Base-by-base conservation (phyloP, 2,329 filamentous ascomycete genomes). In the Fusarium sp. region DNA sequence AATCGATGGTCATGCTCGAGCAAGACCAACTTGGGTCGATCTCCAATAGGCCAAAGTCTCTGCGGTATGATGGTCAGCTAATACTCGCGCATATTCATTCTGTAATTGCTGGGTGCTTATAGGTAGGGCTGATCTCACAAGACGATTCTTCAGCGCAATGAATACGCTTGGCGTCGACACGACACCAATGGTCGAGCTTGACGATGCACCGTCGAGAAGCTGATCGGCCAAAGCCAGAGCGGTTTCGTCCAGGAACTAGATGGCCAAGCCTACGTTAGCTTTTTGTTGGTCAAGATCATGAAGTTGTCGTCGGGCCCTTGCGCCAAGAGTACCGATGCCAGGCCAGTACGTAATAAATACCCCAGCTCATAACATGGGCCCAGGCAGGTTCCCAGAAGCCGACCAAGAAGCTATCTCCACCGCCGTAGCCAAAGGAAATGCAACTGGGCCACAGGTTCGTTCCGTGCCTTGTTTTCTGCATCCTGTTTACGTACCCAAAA, bases 101-200 rank as follows among this genome's bases (percentile, higher is more conserved):
- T n/a, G 34, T 17, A 17, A n/a, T 8, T 19, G 8, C 9, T 17
- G 17, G 17, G 15, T n/a, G 9, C 17, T 9, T 17, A n/a, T n/a
- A 11, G 6, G 11, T n/a, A 23, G 7, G n/a, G 20, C 9, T 28
- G 24, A 7, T 30, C 48, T 30, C 39, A 59, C 88, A 70, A 91
- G 73, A 17, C 91, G 77, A 69, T 94, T 94, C 77, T 91, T 92
- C 52, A 94, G 73, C 47, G 90, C 89, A 20, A 95, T 85, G 77
- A 94, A 95, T 2, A 90, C 90, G 75, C 90, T 94, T 11, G 91
- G 92, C 14, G 91, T 86, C 24, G 90, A 93, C 8, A 95, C 84
- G 4, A 94, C 85, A 6, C 86, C 91, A 68, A 95, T 88, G 4
- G 79, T 83, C 28, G 84, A 88, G 11, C 85, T 81, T 4, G 82